Percentiles rank a stretch among this genome's conserved stretches.
Conservation (phyloP, 495 filamentous ascomycete genomes). For the Penicillium pulvis region DNA sequence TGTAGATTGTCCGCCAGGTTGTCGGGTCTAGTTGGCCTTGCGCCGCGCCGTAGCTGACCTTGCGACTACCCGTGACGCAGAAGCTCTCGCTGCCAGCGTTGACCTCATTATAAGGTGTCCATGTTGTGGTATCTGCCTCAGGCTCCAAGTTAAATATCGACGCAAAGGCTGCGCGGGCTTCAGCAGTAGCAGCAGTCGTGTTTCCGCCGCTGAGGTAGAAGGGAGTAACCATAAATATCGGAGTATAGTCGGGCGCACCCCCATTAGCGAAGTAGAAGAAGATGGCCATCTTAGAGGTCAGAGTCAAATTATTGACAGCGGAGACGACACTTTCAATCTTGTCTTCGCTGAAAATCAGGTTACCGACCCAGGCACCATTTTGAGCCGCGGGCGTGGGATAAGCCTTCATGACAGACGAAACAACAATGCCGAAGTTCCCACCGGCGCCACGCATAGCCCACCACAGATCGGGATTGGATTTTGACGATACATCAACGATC, state of each 20-base stretch:
- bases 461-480: conserved; percentile 39
- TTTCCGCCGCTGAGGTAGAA: not conserved
- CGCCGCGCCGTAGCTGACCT: not conserved
- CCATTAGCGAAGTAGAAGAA: not conserved
- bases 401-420: conserved; percentile 39
- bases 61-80: not conserved
- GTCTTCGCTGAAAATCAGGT: conserved; percentile 37
- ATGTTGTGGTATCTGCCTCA: not conserved
- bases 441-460: conserved; percentile 49
- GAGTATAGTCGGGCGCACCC: not conserved
- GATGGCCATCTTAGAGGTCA: not conserved
- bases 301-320: not conserved
- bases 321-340: not conserved
- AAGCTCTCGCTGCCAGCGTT: not conserved
- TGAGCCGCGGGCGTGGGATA: conserved; percentile 23
- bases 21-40: not conserved
- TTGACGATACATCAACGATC: conserved; percentile 30
- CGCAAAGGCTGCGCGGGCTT: not conserved
- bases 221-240: not conserved
- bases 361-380: conserved; percentile 41
- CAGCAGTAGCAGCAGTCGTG: not conserved
- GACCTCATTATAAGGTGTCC: not conserved
- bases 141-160: not conserved
- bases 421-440: conserved; percentile 40
- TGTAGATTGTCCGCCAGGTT: not conserved